Evolutionary conservation across 148 eudicot genomes (phyloP).

Genomic region (Cornus kousa): DNA sequence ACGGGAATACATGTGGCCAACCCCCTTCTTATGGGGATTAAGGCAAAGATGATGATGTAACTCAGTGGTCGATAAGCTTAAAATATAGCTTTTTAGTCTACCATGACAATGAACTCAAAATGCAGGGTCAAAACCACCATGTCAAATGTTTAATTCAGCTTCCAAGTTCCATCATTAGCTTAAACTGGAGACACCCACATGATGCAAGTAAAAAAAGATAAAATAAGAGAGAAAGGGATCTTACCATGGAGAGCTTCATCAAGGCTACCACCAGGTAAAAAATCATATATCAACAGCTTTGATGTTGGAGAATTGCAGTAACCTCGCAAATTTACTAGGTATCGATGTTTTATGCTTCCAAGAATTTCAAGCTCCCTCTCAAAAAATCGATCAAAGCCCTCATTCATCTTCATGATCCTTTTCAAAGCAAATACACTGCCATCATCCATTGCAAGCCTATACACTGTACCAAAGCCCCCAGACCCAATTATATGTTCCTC

Average conservation of each 20-base stretch:
- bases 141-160: no score
- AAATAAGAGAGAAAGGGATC: slow-evolving; percentile 20
- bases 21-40: no score
- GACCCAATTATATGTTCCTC: slow-evolving; percentile 92
- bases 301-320: slow-evolving; percentile 94
- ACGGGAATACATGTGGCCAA: no score
- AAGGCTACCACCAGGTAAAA: slow-evolving; percentile 87
- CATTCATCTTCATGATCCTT: slow-evolving; percentile 78
- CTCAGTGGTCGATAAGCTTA: no score
- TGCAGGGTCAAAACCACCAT: no score
- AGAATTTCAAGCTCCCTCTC: slow-evolving; percentile 98
- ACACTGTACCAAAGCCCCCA: slow-evolving; percentile 97
- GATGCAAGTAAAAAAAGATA: not conserved
- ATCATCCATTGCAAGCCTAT: slow-evolving; percentile 95
- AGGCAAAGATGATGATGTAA: no score
- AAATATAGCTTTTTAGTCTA: no score
- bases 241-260: slow-evolving; percentile 98
- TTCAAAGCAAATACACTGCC: slow-evolving; percentile 89
- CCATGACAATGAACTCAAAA: no score
- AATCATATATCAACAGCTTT: slow-evolving; percentile 87
- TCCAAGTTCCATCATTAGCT: no score
- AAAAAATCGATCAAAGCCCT: slow-evolving; percentile 92
- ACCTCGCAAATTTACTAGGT: slow-evolving; percentile 96
- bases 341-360: slow-evolving; percentile 93
- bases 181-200: no score